Percentiles rank a stretch among this genome's conserved stretches.
Evolutionary conservation across 2,329 filamentous ascomycete genomes (phyloP).

Genomic region (Aspergillus vadensis): DNA sequence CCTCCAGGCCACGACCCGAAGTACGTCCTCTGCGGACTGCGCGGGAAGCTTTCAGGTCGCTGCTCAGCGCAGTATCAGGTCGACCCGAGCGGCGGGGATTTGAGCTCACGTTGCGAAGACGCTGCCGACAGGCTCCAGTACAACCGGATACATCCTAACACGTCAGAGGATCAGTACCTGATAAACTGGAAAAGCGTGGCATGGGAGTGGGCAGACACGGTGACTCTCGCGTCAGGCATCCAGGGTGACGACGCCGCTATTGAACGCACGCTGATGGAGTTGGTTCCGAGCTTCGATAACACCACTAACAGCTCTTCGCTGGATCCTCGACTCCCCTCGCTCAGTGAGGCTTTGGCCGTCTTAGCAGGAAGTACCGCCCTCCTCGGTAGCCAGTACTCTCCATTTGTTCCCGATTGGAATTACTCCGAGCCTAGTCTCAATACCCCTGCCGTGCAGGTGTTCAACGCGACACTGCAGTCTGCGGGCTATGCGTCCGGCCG

Average conservation of each 20-base stretch:
- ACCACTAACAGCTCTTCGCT: conserved; percentile 42
- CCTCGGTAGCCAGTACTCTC: conserved; percentile 59
- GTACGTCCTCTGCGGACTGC: conserved; percentile 69
- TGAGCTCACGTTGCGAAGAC: conserved; percentile 66
- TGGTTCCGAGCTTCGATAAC: conserved; percentile 48
- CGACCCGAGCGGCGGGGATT: conserved; percentile 58
- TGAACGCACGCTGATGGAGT: conserved; percentile 59
- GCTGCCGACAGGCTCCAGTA: conserved; percentile 58
- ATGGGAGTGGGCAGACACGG: conserved; percentile 56
- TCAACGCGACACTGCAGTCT: conserved; percentile 64
- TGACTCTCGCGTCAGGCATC: conserved; percentile 60
- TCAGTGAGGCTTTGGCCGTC: conserved; percentile 74
- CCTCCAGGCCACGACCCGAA: conserved; percentile 36
- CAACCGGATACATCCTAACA: conserved; percentile 43
- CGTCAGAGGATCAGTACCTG: conserved; percentile 36
- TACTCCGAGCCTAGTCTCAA: conserved; percentile 47
- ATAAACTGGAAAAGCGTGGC: conserved; percentile 60
- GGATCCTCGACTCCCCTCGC: conserved; percentile 59
- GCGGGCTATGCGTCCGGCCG: conserved; percentile 73
- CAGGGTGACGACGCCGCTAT: conserved; percentile 61
- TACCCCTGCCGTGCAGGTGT: conserved; percentile 56
- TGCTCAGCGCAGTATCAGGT: conserved; percentile 65
- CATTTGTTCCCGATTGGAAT: conserved; percentile 62
- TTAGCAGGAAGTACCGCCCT: conserved; percentile 68
- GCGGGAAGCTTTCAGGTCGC: conserved; percentile 62